Conservation (phyloP, 108 stramenopile genomes). For the Cyclotella choctawhatcheeana region DNA sequence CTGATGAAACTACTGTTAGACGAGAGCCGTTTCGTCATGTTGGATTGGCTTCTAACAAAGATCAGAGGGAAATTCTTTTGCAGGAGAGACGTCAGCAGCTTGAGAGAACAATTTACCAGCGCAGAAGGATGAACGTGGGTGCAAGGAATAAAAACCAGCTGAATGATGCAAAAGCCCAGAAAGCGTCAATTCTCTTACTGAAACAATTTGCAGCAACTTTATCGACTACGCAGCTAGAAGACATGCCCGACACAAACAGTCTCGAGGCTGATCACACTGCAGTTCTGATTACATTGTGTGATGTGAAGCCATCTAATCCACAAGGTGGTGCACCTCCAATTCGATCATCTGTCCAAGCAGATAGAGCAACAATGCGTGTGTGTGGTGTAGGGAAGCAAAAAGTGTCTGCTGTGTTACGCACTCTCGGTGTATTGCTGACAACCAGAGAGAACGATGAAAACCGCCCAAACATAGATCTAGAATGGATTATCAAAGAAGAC, state of each 20-base stretch:
- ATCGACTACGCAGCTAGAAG: not conserved
- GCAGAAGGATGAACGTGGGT: not conserved
- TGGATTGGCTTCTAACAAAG: not conserved
- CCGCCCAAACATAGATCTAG: not conserved
- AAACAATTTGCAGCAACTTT: not conserved
- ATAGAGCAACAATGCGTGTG: not conserved
- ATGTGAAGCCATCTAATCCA: not conserved
- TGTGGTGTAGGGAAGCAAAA: not conserved
- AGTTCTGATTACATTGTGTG: not conserved
- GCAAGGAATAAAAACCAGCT: not conserved
- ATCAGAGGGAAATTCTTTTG: not conserved
- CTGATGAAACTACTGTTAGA: not conserved
- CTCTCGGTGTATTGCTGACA: not conserved
- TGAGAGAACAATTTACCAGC: not conserved
- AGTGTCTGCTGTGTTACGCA: not conserved
- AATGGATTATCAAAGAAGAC: not conserved
- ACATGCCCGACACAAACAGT: not conserved
- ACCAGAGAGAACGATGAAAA: not conserved
- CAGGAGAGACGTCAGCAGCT: not conserved
- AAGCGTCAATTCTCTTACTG: not conserved
- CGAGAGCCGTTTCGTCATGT: not conserved
- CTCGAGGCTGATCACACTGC: not conserved
- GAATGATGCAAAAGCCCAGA: not conserved
- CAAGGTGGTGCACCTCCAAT: not conserved
- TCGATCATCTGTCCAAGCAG: not conserved